phyloP scores from a whole-genome alignment of 2,329 filamentous ascomycete species.

The Trichoderma hamatum region DNA sequence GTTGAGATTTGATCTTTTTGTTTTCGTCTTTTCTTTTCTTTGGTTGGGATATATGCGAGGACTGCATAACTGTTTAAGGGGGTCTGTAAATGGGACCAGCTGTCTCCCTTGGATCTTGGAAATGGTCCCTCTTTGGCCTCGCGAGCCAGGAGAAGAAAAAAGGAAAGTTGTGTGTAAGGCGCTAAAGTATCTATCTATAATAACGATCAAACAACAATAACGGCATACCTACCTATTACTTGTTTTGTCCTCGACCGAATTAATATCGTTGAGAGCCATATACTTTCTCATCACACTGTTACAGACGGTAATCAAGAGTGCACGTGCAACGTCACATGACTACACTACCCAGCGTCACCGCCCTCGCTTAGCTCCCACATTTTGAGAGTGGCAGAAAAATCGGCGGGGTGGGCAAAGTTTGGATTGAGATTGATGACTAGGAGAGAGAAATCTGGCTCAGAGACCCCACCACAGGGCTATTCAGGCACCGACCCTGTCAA shows the following conservation, averaged over 20 bases:
- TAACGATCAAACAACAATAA: background rate
- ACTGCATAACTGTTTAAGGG: slow-evolving; percentile 1
- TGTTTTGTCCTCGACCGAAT: background rate
- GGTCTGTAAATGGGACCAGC: slow-evolving; percentile 9
- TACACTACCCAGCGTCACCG: slow-evolving; percentile 37
- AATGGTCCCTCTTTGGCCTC: slow-evolving; percentile 1
- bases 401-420: slow-evolving; percentile 40
- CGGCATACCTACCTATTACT: background rate
- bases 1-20: background rate
- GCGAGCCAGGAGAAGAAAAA: slow-evolving; percentile 10
- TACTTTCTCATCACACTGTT: background rate
- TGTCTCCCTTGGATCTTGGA: slow-evolving; percentile 15
- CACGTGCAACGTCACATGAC: slow-evolving; percentile 35
- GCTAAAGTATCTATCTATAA: slow-evolving; percentile 1
- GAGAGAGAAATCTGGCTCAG: slow-evolving; percentile 14
- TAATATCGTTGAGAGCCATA: background rate
- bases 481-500: slow-evolving; percentile 39
- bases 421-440: slow-evolving; percentile 25
- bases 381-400: slow-evolving; percentile 44
- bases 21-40: background rate
- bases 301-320: background rate
- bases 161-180: background rate
- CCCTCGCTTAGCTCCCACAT: slow-evolving; percentile 49
- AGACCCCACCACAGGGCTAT: slow-evolving; percentile 47
- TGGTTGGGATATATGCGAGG: slow-evolving; percentile 23